Evolutionary conservation across 352 stramenopile species (phyloP), one percentile per base, ranked within the genome.

Genomic region (Globisporangium megalacanthum): DNA sequence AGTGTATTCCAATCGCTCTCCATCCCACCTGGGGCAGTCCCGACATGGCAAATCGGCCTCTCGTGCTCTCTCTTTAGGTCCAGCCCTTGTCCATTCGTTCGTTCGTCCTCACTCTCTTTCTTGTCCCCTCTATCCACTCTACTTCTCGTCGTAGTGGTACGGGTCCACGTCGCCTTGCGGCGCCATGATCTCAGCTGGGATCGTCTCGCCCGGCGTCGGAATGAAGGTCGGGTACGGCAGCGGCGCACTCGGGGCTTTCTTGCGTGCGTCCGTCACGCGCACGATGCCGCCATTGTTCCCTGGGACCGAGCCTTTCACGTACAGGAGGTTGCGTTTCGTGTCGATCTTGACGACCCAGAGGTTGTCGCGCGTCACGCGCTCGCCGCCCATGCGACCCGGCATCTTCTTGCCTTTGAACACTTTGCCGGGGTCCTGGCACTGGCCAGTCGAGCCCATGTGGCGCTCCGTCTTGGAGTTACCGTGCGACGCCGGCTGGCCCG

Each of bases 321-420:
- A 98, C 22, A 98, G 53, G 53, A 98, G 73, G 67, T 98, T 96
- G 66, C 92, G 86, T 64, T 94, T 70, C 31, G 88, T 75, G 72
- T 98, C 95, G 58, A 97, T 84, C 79, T 96, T 95, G 56, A 87
- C 76, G 51, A 96, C 77, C 82, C 84, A 93, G 4, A 99, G 75
- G 72, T 99, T 99, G 79, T 99, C 95, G 37, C 96, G 88, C 25
- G 97, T 99, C 15, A 98, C 88, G 55, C 84, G 83, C 45, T 95
- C 89, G 47, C 79, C 83, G 56, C 97, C 97, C 91, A 99, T 98
- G 17, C 93, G 89, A 10, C 97, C 98, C 36, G 98, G 86, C 97
- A 99, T 99, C 74, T 99, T 99, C 83, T 99, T 99, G 44, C 97
- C 97, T 77, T 99, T 99, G 66, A 98, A 99, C 9, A 99, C 97